Evolutionary conservation across 148 eudicot species (phyloP).

Genomic region (Fagopyrum tataricum): DNA sequence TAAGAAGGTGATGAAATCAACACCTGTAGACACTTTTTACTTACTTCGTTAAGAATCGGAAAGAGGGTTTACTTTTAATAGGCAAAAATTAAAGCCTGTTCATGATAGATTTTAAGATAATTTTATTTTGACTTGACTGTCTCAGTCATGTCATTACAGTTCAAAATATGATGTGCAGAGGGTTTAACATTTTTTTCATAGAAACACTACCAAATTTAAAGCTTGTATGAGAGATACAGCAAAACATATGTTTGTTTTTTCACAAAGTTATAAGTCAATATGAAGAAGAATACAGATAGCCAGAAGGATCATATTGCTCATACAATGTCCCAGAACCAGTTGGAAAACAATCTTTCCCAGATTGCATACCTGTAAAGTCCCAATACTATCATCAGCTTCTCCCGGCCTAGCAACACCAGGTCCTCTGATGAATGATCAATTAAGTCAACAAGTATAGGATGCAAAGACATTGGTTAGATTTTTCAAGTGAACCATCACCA

Average conservation of each 20-base stretch:
- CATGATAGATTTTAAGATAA: neutral
- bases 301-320: neutral
- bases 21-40: neutral
- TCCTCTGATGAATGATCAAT: constrained; percentile 57
- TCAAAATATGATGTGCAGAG: neutral
- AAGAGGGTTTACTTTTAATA: neutral
- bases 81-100: neutral
- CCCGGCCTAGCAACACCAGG: constrained; percentile 77
- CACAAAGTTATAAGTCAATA: neutral
- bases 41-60: neutral
- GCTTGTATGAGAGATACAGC: neutral
- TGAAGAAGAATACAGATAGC: neutral
- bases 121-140: neutral
- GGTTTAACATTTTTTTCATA: neutral
- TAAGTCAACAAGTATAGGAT: constrained; percentile 5
- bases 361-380: constrained; percentile 63
- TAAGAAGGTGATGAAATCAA: neutral
- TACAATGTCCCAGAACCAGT: neutral
- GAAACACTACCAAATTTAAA: neutral
- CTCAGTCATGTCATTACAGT: neutral
- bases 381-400: constrained; percentile 58
- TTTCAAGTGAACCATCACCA: neutral
- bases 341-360: neutral
- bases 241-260: neutral
- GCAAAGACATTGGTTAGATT: neutral